Evolutionary conservation across 495 filamentous ascomycete species (phyloP), one percentile per base, ranked within the genome.

Genomic region (Saxispiralis lemnorum): DNA sequence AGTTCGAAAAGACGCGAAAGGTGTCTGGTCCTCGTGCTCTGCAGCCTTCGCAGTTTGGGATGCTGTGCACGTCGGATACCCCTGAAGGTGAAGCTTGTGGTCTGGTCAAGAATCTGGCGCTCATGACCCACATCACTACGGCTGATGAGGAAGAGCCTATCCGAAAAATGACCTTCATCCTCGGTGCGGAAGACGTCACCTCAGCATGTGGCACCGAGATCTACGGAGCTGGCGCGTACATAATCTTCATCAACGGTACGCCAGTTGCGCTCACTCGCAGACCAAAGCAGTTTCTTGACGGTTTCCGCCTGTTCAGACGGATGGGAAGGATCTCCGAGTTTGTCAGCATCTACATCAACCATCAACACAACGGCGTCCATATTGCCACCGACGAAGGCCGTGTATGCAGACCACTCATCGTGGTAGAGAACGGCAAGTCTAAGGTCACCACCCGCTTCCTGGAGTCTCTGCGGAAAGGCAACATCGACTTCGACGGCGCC

Each of bases 41-140:
- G 13, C 89, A 99, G 57, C 83, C 89, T 9, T 96, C 92, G 0
- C 86, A 96, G 48, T 99, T 93, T 61, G 89, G 89, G 46, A 89
- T 99, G 83, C 67, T 99, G 16, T 99, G 89, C 58, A 78, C 83
- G 1, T 87, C 89, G 7, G 89, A 99, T 67, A 99, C 89, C 0
- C 89, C 89, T 13, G 89, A 99, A 77, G 89, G 89, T 56, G 92
- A 99, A 62, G 83, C 89, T 2, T 99, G 89, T 63, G 89, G 89
- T 70, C 61, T 99, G 33, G 85, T 99, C 40, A 99, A 99, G 65
- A 99, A 99, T 55, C 65, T 99, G 65, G 92, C 89, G 2, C 70
- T 99, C 13, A 96, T 99, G 92, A 96, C 92, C 12, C 92, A 99
- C 55, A 94, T 99, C 52, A 99, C 89, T 9, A 95, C 87, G 2